phyloP scores from a whole-genome alignment of 116 monocot species.

The Iris pallida region DNA sequence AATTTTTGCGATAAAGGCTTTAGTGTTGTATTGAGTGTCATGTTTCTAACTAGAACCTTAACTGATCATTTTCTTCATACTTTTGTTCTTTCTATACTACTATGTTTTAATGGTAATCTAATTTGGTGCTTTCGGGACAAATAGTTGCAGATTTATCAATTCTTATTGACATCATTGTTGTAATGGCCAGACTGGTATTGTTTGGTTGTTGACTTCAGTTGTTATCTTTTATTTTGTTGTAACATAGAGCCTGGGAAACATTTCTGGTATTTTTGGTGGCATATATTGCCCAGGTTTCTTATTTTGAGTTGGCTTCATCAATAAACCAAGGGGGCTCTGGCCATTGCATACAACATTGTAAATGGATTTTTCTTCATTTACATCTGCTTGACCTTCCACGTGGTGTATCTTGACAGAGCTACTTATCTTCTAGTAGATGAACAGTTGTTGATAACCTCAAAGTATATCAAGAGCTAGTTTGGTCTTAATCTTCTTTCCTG shows the following conservation, averaged over 20 bases:
- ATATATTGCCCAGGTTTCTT: slow-evolving; percentile 60
- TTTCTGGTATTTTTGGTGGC: slow-evolving; percentile 42
- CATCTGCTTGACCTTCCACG: slow-evolving; percentile 55
- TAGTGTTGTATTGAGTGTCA: no score
- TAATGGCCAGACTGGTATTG: no score
- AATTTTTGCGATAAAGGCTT: no score
- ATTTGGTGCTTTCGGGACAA: no score
- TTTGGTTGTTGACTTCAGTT: no score
- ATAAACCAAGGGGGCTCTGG: slow-evolving; percentile 25
- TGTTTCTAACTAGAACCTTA: no score
- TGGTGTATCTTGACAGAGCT: slow-evolving; percentile 38
- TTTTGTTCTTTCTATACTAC: no score
- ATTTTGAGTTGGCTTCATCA: slow-evolving; percentile 55
- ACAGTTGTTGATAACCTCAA: slow-evolving; percentile 33
- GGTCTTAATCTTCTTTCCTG: slow-evolving; percentile 42
- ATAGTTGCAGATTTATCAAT: no score
- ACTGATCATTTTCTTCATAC: no score
- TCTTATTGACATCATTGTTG: no score
- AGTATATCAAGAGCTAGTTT: slow-evolving; percentile 42
- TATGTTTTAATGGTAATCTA: no score
- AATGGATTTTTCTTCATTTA: slow-evolving; percentile 57
- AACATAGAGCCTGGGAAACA: slow-evolving; percentile 33
- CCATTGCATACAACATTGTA: slow-evolving; percentile 47
- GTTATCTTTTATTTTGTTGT: no score
- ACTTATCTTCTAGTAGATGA: slow-evolving; percentile 49